Percentiles rank a stretch among this genome's conserved stretches.
These are phyloP conservation scores for Termitomyces sp. DNA, from an alignment of 768 basidiomycete genomes.

Conservation along the genomic window DNA sequence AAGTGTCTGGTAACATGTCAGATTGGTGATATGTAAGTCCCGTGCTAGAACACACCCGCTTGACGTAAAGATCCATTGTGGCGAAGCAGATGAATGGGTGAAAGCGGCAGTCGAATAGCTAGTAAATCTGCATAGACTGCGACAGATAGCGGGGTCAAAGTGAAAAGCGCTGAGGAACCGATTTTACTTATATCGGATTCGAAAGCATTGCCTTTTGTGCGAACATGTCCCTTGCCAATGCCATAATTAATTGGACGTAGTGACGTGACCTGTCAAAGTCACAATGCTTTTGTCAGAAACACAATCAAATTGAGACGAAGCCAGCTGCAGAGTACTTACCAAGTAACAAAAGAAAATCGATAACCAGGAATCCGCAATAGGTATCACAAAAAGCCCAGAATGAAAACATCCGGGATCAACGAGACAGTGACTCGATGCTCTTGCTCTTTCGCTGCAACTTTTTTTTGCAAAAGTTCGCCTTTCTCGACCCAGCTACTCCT, in stretches of 20 bases:
- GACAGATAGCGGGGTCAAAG: not conserved
- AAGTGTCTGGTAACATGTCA: conserved; percentile 7
- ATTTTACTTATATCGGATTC: conserved; percentile 10
- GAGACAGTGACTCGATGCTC: not conserved
- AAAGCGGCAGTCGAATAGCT: not conserved
- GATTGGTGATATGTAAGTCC: not conserved
- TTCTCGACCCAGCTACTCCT: conserved; percentile 30
- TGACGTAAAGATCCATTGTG: conserved; percentile 4
- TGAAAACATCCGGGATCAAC: conserved; percentile 6
- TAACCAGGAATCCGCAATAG: conserved; percentile 7
- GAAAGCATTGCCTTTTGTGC: conserved; percentile 16
- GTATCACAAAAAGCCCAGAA: conserved; percentile 8
- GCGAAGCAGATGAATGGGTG: not conserved
- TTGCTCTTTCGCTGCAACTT: conserved; percentile 42
- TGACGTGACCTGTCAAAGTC: conserved; percentile 18
- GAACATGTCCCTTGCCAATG: conserved; percentile 5
- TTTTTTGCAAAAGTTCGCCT: conserved; percentile 39
- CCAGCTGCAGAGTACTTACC: not conserved
- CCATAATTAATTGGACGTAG: conserved; percentile 9
- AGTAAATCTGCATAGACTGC: not conserved
- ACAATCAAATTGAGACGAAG: conserved; percentile 1
- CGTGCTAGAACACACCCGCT: conserved; percentile 7
- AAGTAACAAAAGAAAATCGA: not conserved
- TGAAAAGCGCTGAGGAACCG: not conserved
- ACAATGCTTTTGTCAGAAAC: conserved; percentile 8